Conservation (phyloP, 2,329 filamentous ascomycete species). For the Penicillium sp. region DNA sequence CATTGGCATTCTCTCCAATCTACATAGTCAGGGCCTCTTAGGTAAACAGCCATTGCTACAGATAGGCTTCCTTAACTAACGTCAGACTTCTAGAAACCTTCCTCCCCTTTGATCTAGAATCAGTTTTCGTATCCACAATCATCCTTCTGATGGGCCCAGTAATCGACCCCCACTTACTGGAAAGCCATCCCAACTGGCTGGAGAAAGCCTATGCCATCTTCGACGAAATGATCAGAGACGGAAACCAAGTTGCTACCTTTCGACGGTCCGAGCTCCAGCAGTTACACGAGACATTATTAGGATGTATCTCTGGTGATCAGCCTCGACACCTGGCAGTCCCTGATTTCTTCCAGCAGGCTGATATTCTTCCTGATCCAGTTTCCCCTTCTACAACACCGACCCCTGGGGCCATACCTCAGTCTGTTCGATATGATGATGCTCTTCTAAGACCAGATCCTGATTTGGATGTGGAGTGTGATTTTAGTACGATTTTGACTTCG, state of each 20-base stretch:
- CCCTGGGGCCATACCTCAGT: constrained; percentile 3
- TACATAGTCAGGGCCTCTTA: constrained; percentile 49
- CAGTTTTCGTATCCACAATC: constrained; percentile 46
- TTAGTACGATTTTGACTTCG: constrained; percentile 36
- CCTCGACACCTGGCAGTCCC: constrained; percentile 14
- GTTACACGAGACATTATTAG: constrained; percentile 34
- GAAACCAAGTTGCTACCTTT: constrained; percentile 49
- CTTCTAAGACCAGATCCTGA: constrained; percentile 11
- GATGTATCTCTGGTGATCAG: constrained; percentile 20
- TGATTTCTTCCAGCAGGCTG: constrained; percentile 13
- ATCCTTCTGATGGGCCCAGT: constrained; percentile 41
- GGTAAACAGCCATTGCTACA: constrained; percentile 33
- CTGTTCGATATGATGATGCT: constrained; percentile 14
- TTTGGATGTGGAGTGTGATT: constrained; percentile 12
- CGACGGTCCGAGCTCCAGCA: constrained; percentile 48
- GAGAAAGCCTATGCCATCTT: constrained; percentile 46
- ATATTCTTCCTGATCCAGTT: constrained; percentile 2
- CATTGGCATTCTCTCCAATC: constrained; percentile 42
- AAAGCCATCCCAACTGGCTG: constrained; percentile 39
- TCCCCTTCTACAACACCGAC: constrained; percentile 13
- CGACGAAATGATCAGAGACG: constrained; percentile 48
- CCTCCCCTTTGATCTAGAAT: constrained; percentile 50
- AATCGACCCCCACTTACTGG: constrained; percentile 38
- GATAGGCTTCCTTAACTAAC: background rate
- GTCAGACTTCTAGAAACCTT: constrained; percentile 42